Evolutionary conservation across 768 basidiomycete genomes (phyloP).

Genomic region (Boletus edulis): DNA sequence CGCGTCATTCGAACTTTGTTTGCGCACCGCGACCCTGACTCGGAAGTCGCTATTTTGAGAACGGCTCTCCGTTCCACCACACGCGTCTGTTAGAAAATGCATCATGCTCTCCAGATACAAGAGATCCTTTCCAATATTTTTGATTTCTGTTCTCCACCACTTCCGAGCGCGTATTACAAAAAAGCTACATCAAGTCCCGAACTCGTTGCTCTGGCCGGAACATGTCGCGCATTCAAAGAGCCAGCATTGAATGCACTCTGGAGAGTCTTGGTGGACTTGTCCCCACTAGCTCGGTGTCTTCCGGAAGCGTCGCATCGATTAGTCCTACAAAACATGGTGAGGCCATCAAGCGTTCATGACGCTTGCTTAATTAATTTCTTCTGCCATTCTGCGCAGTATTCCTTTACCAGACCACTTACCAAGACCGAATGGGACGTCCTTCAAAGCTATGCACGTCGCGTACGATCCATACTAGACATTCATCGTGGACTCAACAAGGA

Average conservation of each 20-base stretch:
- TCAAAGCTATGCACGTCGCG: background rate
- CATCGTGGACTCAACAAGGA: background rate
- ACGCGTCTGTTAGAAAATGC: too few relatives aligned
- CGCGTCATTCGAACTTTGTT: too few relatives aligned
- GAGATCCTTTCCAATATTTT: too few relatives aligned
- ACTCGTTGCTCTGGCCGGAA: background rate
- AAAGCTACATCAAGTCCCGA: too few relatives aligned
- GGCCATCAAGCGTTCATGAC: background rate
- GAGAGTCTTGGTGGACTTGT: background rate
- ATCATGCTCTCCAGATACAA: too few relatives aligned
- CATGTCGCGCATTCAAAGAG: background rate
- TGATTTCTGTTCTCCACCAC: too few relatives aligned
- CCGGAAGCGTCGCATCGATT: background rate
- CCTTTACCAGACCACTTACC: background rate
- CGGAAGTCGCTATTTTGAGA: too few relatives aligned
- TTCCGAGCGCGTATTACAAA: background rate
- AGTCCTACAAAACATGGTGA: background rate
- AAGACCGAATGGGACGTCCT: background rate
- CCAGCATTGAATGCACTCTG: background rate
- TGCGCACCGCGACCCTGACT: too few relatives aligned
- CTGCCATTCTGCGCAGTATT: background rate
- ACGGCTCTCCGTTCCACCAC: too few relatives aligned
- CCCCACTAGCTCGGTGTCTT: background rate
- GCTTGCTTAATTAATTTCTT: background rate
- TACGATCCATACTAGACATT: background rate